These are phyloP conservation scores for Pseudogymnoascus sp. DNA, from an alignment of 2,329 filamentous ascomycete genomes.

Conservation along the genomic window DNA sequence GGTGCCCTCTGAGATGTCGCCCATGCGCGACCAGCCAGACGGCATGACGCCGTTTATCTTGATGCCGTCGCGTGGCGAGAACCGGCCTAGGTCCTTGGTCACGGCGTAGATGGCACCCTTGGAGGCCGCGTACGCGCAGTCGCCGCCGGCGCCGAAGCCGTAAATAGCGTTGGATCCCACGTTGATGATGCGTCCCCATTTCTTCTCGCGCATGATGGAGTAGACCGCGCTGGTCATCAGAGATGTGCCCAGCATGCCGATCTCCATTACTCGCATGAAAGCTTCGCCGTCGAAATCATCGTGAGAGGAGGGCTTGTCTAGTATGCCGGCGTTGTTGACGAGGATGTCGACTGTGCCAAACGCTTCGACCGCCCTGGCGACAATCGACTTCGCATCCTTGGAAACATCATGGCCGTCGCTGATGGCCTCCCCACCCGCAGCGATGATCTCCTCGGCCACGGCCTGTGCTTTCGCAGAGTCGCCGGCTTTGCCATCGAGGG, in stretches of 20 bases:
- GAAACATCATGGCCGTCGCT: too few species aligned
- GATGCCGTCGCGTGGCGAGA: too few species aligned
- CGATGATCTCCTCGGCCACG: constrained; percentile 17
- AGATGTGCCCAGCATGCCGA: constrained; percentile 8
- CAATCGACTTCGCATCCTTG: background rate
- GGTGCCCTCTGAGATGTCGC: constrained; percentile 15
- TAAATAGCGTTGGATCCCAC: constrained; percentile 15
- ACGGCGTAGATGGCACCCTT: too few species aligned
- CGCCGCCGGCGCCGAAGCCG: constrained; percentile 18
- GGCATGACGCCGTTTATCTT: constrained; percentile 10
- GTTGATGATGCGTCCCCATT: constrained; percentile 13
- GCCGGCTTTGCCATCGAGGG: constrained; percentile 12
- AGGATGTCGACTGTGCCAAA: constrained; percentile 6
- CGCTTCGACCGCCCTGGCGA: constrained; percentile 14
- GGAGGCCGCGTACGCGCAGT: background rate
- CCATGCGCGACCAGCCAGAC: constrained; percentile 18
- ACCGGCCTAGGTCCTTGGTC: too few species aligned
- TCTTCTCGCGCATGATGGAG: constrained; percentile 14
- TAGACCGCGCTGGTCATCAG: constrained; percentile 17
- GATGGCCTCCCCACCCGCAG: background rate
- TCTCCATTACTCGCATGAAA: constrained; percentile 10
- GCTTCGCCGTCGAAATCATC: constrained; percentile 9
- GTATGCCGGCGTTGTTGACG: background rate
- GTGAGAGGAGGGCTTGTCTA: constrained; percentile 2
- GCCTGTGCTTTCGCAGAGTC: constrained; percentile 11